Evolutionary conservation across 2,329 filamentous ascomycete genomes (phyloP).

Genomic region (Aspergillus nomiae): DNA sequence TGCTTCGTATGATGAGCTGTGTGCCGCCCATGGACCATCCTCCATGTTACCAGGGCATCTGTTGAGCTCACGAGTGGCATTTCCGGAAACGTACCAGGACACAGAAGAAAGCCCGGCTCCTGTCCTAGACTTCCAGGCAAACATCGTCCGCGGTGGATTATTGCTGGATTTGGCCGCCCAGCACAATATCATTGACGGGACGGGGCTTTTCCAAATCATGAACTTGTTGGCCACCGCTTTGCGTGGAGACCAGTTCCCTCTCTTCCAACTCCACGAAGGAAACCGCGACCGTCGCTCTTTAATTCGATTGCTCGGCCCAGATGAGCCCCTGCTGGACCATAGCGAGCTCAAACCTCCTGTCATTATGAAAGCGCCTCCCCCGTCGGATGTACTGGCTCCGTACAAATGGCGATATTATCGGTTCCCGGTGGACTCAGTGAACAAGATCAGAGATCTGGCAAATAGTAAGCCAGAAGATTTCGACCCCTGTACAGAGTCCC

Average conservation of each 20-base stretch:
- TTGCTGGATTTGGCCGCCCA: slow-evolving; percentile 25
- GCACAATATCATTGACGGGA: slow-evolving; percentile 29
- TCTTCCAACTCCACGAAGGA: slow-evolving; percentile 16
- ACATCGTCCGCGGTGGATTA: slow-evolving; percentile 25
- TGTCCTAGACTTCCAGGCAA: slow-evolving; percentile 29
- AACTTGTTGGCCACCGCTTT: slow-evolving; percentile 18
- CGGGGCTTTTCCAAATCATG: slow-evolving; percentile 22
- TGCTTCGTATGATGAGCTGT: slow-evolving; percentile 8
- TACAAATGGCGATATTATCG: slow-evolving; percentile 16
- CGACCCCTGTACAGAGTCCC: neutral
- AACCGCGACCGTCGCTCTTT: slow-evolving; percentile 21
- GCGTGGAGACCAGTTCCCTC: slow-evolving; percentile 11
- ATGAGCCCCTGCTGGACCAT: slow-evolving; percentile 18
- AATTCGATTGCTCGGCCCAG: slow-evolving; percentile 14
- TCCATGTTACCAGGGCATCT: slow-evolving; percentile 33
- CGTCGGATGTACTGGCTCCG: slow-evolving; percentile 1
- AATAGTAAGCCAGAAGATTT: slow-evolving; percentile 4
- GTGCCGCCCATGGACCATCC: slow-evolving; percentile 24
- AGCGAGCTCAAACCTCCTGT: slow-evolving; percentile 7
- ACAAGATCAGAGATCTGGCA: slow-evolving; percentile 9
- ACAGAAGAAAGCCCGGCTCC: slow-evolving; percentile 15
- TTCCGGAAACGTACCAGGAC: slow-evolving; percentile 29
- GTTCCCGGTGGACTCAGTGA: slow-evolving; percentile 7
- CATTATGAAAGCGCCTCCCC: neutral
- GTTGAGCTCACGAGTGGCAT: slow-evolving; percentile 28